Conservation (phyloP, 1,284 basidiomycete species). For the Sanguinoderma infundibulare region DNA sequence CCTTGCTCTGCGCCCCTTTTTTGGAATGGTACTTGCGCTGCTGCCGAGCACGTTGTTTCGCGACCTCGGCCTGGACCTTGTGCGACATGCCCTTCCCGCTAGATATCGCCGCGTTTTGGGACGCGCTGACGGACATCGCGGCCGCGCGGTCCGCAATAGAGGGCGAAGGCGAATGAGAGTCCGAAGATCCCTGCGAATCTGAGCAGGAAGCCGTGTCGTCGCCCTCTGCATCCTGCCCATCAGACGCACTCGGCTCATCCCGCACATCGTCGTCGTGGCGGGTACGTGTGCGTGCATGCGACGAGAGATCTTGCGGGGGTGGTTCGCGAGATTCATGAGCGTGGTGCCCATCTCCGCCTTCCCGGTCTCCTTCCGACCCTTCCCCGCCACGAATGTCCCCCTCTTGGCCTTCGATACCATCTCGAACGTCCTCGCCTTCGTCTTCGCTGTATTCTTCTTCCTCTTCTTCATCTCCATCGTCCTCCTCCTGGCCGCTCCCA, state of each 20-base stretch:
- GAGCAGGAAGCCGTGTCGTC: slow-evolving; percentile 24
- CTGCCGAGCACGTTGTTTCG: slow-evolving; percentile 64
- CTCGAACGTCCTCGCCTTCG: slow-evolving; percentile 34
- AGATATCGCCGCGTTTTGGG: slow-evolving; percentile 6
- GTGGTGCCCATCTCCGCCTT: slow-evolving; percentile 29
- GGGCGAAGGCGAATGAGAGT: slow-evolving; percentile 27
- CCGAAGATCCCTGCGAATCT: slow-evolving; percentile 24
- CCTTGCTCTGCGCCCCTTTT: slow-evolving; percentile 57
- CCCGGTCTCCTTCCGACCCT: slow-evolving; percentile 26
- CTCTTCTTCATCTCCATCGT: slow-evolving; percentile 33
- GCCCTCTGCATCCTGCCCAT: slow-evolving; percentile 8
- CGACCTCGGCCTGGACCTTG: slow-evolving; percentile 67
- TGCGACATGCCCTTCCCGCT: slow-evolving; percentile 45
- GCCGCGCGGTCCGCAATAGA: slow-evolving; percentile 29
- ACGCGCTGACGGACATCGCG: slow-evolving; percentile 23
- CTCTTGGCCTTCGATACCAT: not conserved
- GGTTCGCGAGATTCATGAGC: slow-evolving; percentile 27
- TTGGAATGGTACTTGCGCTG: slow-evolving; percentile 78
- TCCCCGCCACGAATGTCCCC: slow-evolving; percentile 25
- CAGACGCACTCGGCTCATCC: slow-evolving; percentile 1
- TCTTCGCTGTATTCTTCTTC: slow-evolving; percentile 31
- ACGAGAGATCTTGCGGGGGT: slow-evolving; percentile 8
- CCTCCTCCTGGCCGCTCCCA: slow-evolving; percentile 40
- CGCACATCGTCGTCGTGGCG: slow-evolving; percentile 1
- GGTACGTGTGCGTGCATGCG: not conserved